Conservation (phyloP, 257 asterid species). For the Misopates orontium region DNA sequence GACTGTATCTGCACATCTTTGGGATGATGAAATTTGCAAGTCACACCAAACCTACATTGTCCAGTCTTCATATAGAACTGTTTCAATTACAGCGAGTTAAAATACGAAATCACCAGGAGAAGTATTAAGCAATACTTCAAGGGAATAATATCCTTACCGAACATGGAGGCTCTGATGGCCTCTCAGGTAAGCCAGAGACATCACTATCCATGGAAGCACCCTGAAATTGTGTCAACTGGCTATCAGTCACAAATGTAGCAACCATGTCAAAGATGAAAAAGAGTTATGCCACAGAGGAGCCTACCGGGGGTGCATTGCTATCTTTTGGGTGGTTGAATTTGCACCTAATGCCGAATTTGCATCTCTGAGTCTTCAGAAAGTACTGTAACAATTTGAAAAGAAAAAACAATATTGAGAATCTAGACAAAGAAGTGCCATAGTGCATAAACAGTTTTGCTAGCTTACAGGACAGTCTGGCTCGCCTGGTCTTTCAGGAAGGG, state of each 20-base stretch:
- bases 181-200: conserved; percentile 68
- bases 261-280: conserved; percentile 19
- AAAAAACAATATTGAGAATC: conserved; percentile 22
- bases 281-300: conserved; percentile 32
- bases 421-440: conserved; percentile 23
- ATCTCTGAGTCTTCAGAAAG: conserved; percentile 85
- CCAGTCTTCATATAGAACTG: conserved; percentile 99
- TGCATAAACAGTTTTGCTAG: conserved; percentile 20
- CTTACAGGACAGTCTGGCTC: conserved; percentile 98
- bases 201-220: conserved; percentile 53
- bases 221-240: conserved; percentile 43
- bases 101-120: conserved; percentile 15
- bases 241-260: conserved; percentile 16
- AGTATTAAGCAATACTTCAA: conserved; percentile 21
- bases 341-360: conserved; percentile 89
- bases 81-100: conserved; percentile 29
- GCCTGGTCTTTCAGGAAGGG: conserved; percentile 89
- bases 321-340: conserved; percentile 94
- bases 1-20: conserved; percentile 59
- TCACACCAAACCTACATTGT: conserved; percentile 74
- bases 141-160: conserved; percentile 62
- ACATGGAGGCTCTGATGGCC: conserved; percentile 94
- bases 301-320: conserved; percentile 44
- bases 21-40: conserved; percentile 98
- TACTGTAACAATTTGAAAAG: conserved; percentile 48